These are phyloP conservation scores for Botrytis hyacinthi DNA, from an alignment of 2,329 filamentous ascomycete genomes.

Conservation along the genomic window DNA sequence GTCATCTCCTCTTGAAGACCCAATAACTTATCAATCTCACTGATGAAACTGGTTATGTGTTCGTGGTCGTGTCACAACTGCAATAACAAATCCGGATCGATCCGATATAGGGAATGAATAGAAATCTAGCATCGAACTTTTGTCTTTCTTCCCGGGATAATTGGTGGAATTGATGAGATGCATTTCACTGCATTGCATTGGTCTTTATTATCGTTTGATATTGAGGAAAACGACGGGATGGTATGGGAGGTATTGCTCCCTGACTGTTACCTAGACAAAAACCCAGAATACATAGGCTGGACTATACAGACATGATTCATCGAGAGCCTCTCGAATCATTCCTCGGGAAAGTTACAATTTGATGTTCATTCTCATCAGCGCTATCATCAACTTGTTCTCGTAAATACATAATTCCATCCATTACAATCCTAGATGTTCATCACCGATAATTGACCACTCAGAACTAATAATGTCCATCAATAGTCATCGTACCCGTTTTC, in stretches of 20 bases:
- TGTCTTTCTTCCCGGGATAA: fast-evolving
- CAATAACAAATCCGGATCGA: fast-evolving
- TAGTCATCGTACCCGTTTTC: constrained; percentile 63
- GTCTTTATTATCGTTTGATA: not conserved
- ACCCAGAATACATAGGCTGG: not conserved
- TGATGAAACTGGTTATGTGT: not conserved
- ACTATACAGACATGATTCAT: not conserved
- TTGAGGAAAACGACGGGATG: not conserved
- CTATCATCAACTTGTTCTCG: not conserved
- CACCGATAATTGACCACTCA: not conserved
- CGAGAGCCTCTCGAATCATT: not conserved
- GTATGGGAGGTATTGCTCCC: fast-evolving
- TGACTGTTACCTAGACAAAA: not conserved
- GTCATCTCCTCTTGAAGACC: no score
- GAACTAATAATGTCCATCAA: constrained; percentile 52
- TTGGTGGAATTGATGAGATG: no score
- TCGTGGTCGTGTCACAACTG: fast-evolving
- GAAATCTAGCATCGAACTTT: not conserved
- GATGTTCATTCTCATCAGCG: not conserved
- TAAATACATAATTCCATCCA: not conserved
- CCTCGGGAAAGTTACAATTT: not conserved
- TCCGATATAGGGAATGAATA: fast-evolving
- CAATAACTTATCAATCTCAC: not conserved
- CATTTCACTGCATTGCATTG: fast-evolving
- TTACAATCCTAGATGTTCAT: not conserved